A percentile compares a stretch with the other conserved stretches of the same genome.
phyloP scores from a whole-genome alignment of 768 basidiomycete species.

The Leucocoprinus leucothites region DNA sequence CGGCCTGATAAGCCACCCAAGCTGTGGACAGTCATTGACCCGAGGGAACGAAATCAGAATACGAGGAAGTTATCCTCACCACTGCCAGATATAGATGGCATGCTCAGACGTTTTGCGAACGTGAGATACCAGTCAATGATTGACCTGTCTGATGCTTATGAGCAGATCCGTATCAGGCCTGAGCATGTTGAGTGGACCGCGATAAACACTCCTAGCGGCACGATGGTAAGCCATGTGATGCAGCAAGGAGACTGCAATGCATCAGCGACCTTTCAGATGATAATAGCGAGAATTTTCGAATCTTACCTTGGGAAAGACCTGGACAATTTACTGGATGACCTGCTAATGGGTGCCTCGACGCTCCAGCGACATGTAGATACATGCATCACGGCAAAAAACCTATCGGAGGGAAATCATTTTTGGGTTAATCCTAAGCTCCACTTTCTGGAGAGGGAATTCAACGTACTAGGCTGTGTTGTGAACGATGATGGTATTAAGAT shows the following conservation, averaged over 20 bases:
- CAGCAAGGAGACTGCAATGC: constrained; percentile 25
- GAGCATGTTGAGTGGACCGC: constrained; percentile 24
- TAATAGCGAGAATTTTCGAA: constrained; percentile 25
- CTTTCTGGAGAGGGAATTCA: constrained; percentile 20
- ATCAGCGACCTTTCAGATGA: constrained; percentile 31
- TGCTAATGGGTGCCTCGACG: constrained; percentile 20
- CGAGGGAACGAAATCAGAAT: constrained; percentile 34
- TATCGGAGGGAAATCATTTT: constrained; percentile 16
- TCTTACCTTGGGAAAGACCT: constrained; percentile 8
- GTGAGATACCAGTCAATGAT: constrained; percentile 28
- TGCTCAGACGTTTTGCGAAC: constrained; percentile 27
- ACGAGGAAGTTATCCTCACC: constrained; percentile 33
- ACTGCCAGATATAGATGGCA: constrained; percentile 36
- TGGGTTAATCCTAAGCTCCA: constrained; percentile 19
- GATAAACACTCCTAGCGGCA: constrained; percentile 30
- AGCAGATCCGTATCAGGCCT: constrained; percentile 32
- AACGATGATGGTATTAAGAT: constrained; percentile 30
- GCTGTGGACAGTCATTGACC: constrained; percentile 26
- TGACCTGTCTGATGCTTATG: constrained; percentile 39
- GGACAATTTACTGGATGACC: constrained; percentile 15
- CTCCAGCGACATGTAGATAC: constrained; percentile 25
- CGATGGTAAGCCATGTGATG: constrained; percentile 33
- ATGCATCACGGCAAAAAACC: constrained; percentile 15
- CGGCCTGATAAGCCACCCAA: constrained; percentile 12
- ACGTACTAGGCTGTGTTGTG: constrained; percentile 31